Evolutionary conservation across 83 land plant genomes (phyloP).

Genomic region (Diphasiastrum complanatum): DNA sequence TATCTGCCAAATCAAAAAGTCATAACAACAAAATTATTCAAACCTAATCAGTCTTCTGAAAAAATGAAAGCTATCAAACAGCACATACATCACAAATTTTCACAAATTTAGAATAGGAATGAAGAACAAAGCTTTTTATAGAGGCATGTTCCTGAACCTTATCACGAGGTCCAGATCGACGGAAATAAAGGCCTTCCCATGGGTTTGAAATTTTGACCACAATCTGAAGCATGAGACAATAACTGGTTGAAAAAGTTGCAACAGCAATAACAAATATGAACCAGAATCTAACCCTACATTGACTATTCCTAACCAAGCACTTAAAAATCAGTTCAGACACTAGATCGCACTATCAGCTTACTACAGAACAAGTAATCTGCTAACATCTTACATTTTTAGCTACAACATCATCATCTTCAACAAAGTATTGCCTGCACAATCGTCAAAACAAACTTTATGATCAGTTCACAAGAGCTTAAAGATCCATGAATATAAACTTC

Average conservation of each 20-base stretch:
- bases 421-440: conserved; percentile 36
- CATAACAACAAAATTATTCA: not conserved
- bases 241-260: not conserved
- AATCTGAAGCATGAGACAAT: conserved; percentile 19
- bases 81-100: not conserved
- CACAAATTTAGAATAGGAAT: not conserved
- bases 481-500: too few species aligned
- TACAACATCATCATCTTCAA: conserved; percentile 33
- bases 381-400: conserved; percentile 26
- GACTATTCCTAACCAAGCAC: not conserved
- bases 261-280: not conserved
- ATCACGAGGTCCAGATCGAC: conserved; percentile 37
- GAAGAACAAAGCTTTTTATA: conserved; percentile 1
- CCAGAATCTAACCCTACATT: not conserved
- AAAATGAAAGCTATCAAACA: not conserved
- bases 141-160: conserved; percentile 9
- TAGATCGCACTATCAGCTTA: too few species aligned
- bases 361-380: too few species aligned
- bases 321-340: not conserved
- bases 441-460: conserved; percentile 2
- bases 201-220: conserved; percentile 16
- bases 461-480: too few species aligned
- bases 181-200: conserved; percentile 29
- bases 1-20: conserved; percentile 35
- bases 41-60: too few species aligned